Evolutionary conservation across 2,329 filamentous ascomycete species (phyloP).

Genomic region (Fusarium lyarnte): DNA sequence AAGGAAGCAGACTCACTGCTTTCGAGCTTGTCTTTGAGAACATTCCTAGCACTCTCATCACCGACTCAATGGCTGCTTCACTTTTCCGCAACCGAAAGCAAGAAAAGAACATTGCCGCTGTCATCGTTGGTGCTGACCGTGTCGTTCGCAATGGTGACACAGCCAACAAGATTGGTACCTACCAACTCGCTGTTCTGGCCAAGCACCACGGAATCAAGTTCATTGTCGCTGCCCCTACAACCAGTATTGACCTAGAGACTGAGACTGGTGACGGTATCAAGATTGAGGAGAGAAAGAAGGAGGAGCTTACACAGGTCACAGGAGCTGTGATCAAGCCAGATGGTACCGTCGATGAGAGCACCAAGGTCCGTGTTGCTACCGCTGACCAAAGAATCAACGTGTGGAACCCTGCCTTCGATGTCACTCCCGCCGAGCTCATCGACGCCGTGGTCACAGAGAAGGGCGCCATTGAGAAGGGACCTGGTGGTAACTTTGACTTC

Average conservation of each 20-base stretch:
- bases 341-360: conserved; percentile 69
- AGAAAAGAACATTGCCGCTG: conserved; percentile 77
- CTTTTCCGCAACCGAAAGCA: conserved; percentile 74
- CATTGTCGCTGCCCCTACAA: conserved; percentile 92
- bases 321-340: conserved; percentile 76
- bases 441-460: conserved; percentile 95
- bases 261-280: conserved; percentile 80
- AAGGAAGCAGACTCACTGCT: conserved; percentile 92
- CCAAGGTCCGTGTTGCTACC: conserved; percentile 78
- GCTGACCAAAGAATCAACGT: conserved; percentile 82
- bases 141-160: conserved; percentile 98
- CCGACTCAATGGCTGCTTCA: conserved; percentile 95
- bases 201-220: conserved; percentile 91
- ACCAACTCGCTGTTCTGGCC: conserved; percentile 90
- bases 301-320: conserved; percentile 86
- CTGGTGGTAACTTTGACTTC: conserved; percentile 75
- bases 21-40: conserved; percentile 96
- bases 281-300: conserved; percentile 85
- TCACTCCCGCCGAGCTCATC: conserved; percentile 88
- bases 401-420: conserved; percentile 98
- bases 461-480: conserved; percentile 82
- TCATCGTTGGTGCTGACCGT: conserved; percentile 93
- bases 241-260: conserved; percentile 89
- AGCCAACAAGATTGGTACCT: conserved; percentile 98
- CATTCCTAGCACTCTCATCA: conserved; percentile 91